Percentiles rank a stretch among this genome's conserved stretches.
Conservation (phyloP, 2,329 filamentous ascomycete genomes). For the Davidsoniella neocaledoniae region DNA sequence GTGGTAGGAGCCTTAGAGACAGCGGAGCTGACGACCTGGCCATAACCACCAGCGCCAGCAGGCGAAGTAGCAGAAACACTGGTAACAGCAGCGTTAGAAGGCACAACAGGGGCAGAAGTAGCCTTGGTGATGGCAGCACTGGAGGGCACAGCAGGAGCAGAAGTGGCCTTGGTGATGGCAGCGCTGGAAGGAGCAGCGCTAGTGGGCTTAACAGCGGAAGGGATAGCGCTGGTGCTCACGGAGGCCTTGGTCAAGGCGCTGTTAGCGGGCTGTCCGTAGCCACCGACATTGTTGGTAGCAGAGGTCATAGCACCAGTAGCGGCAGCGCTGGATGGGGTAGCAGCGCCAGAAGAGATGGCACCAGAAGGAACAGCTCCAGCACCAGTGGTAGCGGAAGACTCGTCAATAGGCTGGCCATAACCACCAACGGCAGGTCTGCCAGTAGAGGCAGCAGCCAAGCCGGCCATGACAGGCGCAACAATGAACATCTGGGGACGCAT, state of each 20-base stretch:
- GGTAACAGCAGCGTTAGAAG: neutral
- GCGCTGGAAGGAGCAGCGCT: neutral
- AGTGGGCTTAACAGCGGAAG: neutral
- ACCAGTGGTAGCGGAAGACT: neutral
- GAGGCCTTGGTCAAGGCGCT: neutral
- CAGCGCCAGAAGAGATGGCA: neutral
- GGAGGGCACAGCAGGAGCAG: neutral
- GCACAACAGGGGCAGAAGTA: no score
- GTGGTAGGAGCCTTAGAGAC: neutral
- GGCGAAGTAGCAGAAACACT: neutral
- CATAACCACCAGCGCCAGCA: neutral
- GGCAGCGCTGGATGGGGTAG: neutral
- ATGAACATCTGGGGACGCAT: slow-evolving; percentile 12
- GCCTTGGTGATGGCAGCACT: neutral
- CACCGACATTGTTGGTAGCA: neutral
- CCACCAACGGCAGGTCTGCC: neutral
- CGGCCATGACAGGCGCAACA: slow-evolving; percentile 9
- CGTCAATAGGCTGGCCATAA: neutral
- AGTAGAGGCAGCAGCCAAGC: slow-evolving; percentile 2
- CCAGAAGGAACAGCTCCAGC: neutral
- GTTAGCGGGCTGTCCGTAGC: neutral
- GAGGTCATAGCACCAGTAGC: neutral
- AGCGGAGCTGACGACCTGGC: neutral
- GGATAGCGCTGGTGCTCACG: neutral
- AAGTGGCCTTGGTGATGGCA: neutral